Conservation (phyloP, 2,329 filamentous ascomycete genomes). For the Tolypocladium ophioglossoides region DNA sequence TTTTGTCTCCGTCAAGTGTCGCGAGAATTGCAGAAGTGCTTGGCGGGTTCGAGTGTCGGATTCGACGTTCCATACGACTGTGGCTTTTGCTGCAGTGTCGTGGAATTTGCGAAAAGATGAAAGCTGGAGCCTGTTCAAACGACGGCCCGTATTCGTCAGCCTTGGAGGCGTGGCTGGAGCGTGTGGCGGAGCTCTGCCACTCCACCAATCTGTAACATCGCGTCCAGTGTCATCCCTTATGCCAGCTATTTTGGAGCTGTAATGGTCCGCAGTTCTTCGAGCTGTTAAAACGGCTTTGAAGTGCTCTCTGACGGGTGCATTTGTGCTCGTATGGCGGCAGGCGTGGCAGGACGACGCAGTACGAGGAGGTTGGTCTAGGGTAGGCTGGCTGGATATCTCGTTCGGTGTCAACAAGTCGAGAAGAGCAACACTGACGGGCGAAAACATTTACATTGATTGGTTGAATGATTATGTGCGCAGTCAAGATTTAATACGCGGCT, state of each 20-base stretch:
- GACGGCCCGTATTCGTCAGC: constrained; percentile 16
- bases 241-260: background rate
- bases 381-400: background rate
- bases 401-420: background rate
- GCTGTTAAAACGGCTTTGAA: background rate
- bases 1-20: background rate
- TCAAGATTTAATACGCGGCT: no score
- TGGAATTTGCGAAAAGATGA: constrained; percentile 6
- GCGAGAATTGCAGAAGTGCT: background rate
- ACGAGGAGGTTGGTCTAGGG: background rate
- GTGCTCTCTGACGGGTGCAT: background rate
- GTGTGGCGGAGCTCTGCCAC: constrained; percentile 2
- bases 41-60: background rate
- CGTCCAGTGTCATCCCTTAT: background rate
- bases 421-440: background rate
- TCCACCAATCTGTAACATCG: background rate
- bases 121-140: constrained; percentile 15
- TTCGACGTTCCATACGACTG: background rate
- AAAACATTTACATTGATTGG: no score
- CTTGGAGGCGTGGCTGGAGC: constrained; percentile 18
- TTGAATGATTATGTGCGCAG: background rate
- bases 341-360: background rate
- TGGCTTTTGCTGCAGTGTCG: constrained; percentile 7
- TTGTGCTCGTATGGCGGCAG: background rate
- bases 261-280: background rate